phyloP scores from a whole-genome alignment of 2,329 filamentous ascomycete genomes.

The Aspergillus sojae region DNA sequence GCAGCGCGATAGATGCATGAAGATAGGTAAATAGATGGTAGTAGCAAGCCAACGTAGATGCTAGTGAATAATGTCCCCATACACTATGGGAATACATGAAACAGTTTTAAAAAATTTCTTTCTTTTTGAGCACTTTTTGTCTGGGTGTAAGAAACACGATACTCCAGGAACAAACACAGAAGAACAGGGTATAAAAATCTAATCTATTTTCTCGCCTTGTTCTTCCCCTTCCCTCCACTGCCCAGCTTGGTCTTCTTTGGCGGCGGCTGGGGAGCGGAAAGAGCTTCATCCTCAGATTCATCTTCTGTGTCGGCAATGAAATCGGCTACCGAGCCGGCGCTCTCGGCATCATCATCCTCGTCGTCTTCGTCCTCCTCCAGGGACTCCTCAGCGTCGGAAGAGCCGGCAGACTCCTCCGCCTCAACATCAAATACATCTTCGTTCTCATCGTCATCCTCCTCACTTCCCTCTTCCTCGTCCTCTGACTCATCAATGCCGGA shows the following conservation, averaged over 20 bases:
- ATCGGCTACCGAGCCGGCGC: slow-evolving; percentile 53
- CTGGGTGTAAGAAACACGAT: slow-evolving; percentile 9
- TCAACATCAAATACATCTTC: slow-evolving; percentile 49
- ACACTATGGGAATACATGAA: not conserved
- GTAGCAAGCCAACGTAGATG: not conserved
- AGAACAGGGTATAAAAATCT: slow-evolving; percentile 28
- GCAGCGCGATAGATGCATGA: slow-evolving; percentile 4
- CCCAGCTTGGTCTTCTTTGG: slow-evolving; percentile 40
- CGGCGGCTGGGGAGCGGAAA: slow-evolving; percentile 28
- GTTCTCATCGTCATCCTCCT: slow-evolving; percentile 48
- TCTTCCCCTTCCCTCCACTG: slow-evolving; percentile 34
- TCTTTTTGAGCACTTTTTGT: slow-evolving; percentile 2
- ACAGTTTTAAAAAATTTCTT: not conserved
- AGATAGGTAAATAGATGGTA: slow-evolving; percentile 7
- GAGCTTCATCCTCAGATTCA: slow-evolving; percentile 37
- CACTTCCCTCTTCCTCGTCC: slow-evolving; percentile 60
- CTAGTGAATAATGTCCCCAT: not conserved
- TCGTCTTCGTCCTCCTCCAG: slow-evolving; percentile 65
- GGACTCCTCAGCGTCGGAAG: slow-evolving; percentile 50
- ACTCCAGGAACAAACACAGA: slow-evolving; percentile 14
- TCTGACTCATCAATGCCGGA: slow-evolving; percentile 42
- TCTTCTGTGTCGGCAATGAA: slow-evolving; percentile 53
- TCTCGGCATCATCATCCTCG: slow-evolving; percentile 65
- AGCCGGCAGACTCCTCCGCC: slow-evolving; percentile 45
- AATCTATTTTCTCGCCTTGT: slow-evolving; percentile 38